phyloP scores from a whole-genome alignment of 2,329 filamentous ascomycete species.

The Hypoxylon sp. region DNA sequence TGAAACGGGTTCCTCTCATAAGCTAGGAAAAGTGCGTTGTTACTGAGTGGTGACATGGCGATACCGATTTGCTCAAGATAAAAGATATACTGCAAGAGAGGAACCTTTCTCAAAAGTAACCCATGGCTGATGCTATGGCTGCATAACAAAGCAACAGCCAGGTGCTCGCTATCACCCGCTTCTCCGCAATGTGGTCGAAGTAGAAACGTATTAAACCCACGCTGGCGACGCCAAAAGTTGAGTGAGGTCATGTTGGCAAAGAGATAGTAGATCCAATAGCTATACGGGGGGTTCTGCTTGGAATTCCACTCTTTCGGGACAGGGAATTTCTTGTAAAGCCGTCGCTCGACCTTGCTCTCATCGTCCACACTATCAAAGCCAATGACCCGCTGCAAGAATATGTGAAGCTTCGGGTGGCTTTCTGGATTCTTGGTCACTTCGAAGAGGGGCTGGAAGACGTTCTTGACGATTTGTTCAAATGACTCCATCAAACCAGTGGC shows the following conservation, averaged over 20 bases:
- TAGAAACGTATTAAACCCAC: constrained; percentile 96
- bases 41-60: constrained; percentile 98
- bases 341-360: constrained; percentile 95
- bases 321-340: constrained; percentile 96
- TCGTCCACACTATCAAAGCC: constrained; percentile 98
- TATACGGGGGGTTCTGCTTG: constrained; percentile 97
- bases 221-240: constrained; percentile 90
- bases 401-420: constrained; percentile 91
- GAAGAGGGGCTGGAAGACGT: constrained; percentile 94
- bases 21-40: constrained; percentile 95
- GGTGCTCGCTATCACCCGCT: constrained; percentile 95
- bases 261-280: constrained; percentile 98
- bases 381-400: constrained; percentile 95
- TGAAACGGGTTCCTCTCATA: constrained; percentile 98
- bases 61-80: constrained; percentile 98
- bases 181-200: constrained; percentile 96
- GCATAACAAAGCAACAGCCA: constrained; percentile 91
- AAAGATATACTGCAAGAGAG: constrained; percentile 95
- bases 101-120: constrained; percentile 91
- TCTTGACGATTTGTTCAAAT: constrained; percentile 90
- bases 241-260: constrained; percentile 95
- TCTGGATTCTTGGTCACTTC: constrained; percentile 91
- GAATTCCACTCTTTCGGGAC: constrained; percentile 90
- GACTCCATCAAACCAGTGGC: constrained; percentile 87
- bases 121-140: constrained; percentile 98